Conservation (phyloP, 352 stramenopile genomes). For the Phytopythium delawarense region DNA sequence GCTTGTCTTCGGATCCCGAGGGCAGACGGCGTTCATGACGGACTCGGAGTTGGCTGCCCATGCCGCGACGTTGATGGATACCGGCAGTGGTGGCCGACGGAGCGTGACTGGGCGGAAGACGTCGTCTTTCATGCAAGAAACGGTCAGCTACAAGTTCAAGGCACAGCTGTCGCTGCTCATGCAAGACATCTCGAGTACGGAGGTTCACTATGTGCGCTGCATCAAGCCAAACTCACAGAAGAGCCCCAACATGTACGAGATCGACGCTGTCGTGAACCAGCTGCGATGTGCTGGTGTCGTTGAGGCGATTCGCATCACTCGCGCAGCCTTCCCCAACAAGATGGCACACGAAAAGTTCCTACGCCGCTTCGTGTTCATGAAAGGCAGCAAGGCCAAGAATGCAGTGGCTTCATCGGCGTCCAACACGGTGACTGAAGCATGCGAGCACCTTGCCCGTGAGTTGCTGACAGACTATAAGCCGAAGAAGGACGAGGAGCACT, state of each 20-base stretch:
- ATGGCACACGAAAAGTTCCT: constrained; percentile 91
- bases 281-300: constrained; percentile 88
- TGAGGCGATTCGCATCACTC: constrained; percentile 89
- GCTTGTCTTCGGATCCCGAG: constrained; percentile 56
- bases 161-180: constrained; percentile 82
- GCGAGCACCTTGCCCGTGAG: constrained; percentile 46
- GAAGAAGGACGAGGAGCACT: constrained; percentile 27
- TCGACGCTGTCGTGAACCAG: constrained; percentile 80
- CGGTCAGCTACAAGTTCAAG: constrained; percentile 89
- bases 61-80: constrained; percentile 42
- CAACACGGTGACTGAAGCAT: constrained; percentile 59
- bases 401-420: constrained; percentile 11
- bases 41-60: constrained; percentile 58
- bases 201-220: constrained; percentile 88
- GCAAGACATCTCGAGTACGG: constrained; percentile 80
- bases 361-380: constrained; percentile 76
- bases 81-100: constrained; percentile 21
- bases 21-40: constrained; percentile 48
- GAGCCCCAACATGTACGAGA: constrained; percentile 78
- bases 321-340: constrained; percentile 91
- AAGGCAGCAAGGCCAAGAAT: constrained; percentile 24
- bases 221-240: constrained; percentile 91
- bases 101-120: constrained; percentile 56
- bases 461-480: constrained; percentile 36
- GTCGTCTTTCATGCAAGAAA: constrained; percentile 85